A percentile compares a stretch with the other conserved stretches of the same genome.
phyloP scores from a whole-genome alignment of 306 rosid species.

The Citrullus amarus region DNA sequence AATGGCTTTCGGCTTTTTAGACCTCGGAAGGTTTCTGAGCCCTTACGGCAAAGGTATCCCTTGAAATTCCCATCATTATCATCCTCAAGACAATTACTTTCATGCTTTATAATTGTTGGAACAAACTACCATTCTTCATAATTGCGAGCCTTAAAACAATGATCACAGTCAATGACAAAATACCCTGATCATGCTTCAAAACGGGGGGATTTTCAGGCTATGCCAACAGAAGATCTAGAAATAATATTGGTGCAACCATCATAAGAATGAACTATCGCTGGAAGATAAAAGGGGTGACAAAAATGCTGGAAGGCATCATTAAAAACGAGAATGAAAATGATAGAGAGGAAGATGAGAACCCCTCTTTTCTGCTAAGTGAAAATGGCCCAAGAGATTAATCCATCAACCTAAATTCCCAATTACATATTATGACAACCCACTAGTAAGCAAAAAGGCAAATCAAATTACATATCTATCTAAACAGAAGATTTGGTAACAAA shows the following conservation, averaged over 20 bases:
- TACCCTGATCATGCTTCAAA: not conserved
- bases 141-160: not conserved
- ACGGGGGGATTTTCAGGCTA: not conserved
- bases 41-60: not conserved
- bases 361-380: not conserved
- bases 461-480: not conserved
- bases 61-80: not conserved
- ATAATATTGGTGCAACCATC: not conserved
- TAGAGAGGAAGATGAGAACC: not conserved
- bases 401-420: not conserved
- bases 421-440: not conserved
- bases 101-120: not conserved
- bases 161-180: not conserved
- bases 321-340: not conserved
- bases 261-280: not conserved
- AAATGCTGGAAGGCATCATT: not conserved
- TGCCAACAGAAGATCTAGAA: not conserved
- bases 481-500: not conserved
- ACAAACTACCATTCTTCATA: not conserved
- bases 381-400: not conserved
- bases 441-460: not conserved
- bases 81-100: not conserved
- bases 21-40: not conserved
- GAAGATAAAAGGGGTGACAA: not conserved
- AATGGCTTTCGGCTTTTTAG: not conserved